A percentile compares a stretch with the other conserved stretches of the same genome.
Conservation (phyloP, 805 yeast genomes). For the Ogataea pini region DNA sequence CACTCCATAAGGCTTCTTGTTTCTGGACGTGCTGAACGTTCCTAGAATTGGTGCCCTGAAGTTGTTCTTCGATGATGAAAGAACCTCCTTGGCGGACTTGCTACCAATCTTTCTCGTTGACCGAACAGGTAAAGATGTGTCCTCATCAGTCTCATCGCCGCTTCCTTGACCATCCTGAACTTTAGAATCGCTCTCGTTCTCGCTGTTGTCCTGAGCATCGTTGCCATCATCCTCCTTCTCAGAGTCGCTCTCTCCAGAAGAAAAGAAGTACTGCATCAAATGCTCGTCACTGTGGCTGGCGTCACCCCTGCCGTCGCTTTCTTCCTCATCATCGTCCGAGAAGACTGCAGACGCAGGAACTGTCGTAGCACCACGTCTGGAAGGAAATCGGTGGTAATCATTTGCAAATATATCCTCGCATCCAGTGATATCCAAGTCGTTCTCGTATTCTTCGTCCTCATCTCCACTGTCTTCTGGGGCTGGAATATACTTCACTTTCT, state of each 20-base stretch:
- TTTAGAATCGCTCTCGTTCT: constrained; percentile 12
- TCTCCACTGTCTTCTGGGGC: constrained; percentile 45
- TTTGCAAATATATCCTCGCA: constrained; percentile 30
- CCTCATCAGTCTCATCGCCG: constrained; percentile 95
- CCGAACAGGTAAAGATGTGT: constrained; percentile 74
- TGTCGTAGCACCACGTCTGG: constrained; percentile 18
- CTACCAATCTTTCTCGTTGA: constrained; percentile 64
- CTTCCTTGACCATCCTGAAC: constrained; percentile 39
- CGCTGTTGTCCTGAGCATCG: constrained; percentile 14
- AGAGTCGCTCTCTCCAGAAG: constrained; percentile 30
- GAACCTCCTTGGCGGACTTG: constrained; percentile 87
- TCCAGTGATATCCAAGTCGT: constrained; percentile 32
- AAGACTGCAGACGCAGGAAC: constrained; percentile 23
- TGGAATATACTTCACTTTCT: constrained; percentile 37
- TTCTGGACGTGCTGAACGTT: constrained; percentile 79
- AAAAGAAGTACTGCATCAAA: constrained; percentile 73
- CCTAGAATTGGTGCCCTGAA: constrained; percentile 91
- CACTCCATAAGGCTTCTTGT: constrained; percentile 81
- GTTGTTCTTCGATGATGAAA: constrained; percentile 83
- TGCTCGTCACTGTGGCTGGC: constrained; percentile 39
- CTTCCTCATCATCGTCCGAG: constrained; percentile 23
- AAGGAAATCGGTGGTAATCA: constrained; percentile 22
- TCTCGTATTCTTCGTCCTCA: constrained; percentile 36
- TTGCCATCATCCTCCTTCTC: constrained; percentile 23
- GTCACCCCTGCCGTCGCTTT: constrained; percentile 28